Evolutionary conservation across 2,329 filamentous ascomycete genomes (phyloP), one percentile per base, ranked within the genome.

Genomic region (Diplodia sapinea): DNA sequence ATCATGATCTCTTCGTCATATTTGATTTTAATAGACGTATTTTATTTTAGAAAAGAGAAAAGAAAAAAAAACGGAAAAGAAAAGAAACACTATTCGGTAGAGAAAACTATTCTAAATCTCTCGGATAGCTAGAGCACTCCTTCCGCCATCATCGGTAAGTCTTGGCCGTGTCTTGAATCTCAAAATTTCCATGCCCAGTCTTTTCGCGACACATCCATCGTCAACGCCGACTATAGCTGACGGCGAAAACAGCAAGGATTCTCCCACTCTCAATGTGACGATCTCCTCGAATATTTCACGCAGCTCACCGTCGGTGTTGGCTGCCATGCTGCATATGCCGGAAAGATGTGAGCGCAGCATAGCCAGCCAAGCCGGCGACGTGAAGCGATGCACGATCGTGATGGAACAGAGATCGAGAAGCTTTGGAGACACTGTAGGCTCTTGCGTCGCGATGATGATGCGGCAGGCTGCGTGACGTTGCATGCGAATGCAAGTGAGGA

Each of bases 321-420:
- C 59, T 7, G 69, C 57, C 13, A 50, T 23, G 29, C 23, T 20
- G 23, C 68, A 69, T 13, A 81, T 74, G 3, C 78, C 85, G 4
- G 83, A 85, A 1, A 90, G 76, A 73, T 83, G 80, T 15, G 72
- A 71, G 36, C 73, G 73, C 50, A 87, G 77, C 0, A 80, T 79
- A 0, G 74, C 72, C 36, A 87, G 82, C 90, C 89, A 92, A 1
- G 83, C 83, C 0, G 89, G 89, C 0, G 86, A 89, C 0, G 83
- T 87, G 75, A 94, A 94, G 0, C 89, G 84, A 73, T 94, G 91
- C 0, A 93, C 87, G 17, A 93, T 83, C 0, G 87, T 90, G n/a
- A 91, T 79, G 1, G 87, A 88, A 75, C 88, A 93, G 0, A 94
- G 80, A 65, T 92, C 90, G 0, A 94, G 82, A 0, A 95, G 82